Percentiles rank a stretch among this genome's conserved stretches.
Evolutionary conservation across 2,329 filamentous ascomycete species (phyloP).

Genomic region (Aspergillus sp.): DNA sequence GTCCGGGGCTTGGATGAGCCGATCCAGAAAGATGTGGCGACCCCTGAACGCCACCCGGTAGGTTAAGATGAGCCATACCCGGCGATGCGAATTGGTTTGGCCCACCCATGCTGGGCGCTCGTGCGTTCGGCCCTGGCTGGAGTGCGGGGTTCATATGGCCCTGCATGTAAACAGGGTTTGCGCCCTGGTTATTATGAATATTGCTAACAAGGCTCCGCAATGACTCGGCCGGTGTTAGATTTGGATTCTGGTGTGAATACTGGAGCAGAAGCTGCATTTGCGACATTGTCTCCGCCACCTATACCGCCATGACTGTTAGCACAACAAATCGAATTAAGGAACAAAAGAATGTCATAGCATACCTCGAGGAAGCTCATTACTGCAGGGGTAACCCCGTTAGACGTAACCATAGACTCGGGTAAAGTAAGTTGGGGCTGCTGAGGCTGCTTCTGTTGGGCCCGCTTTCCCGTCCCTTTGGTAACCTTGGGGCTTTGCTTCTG

Average conservation of each 20-base stretch:
- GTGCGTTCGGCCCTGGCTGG: slow-evolving; percentile 38
- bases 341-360: slow-evolving; percentile 21
- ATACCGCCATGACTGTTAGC: slow-evolving; percentile 2
- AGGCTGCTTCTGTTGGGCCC: slow-evolving; percentile 50
- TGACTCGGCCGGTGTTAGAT: slow-evolving; percentile 56
- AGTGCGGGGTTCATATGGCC: slow-evolving; percentile 36
- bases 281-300: slow-evolving; percentile 66
- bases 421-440: slow-evolving; percentile 45
- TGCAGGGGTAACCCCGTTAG: slow-evolving; percentile 56
- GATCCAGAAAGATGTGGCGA: slow-evolving; percentile 55
- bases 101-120: slow-evolving; percentile 47
- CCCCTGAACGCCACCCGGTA: slow-evolving; percentile 47
- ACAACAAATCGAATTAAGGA: not conserved
- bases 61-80: slow-evolving; percentile 54
- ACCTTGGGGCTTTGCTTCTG: slow-evolving; percentile 61
- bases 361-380: slow-evolving; percentile 66
- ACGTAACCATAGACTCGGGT: slow-evolving; percentile 44
- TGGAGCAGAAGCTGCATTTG: slow-evolving; percentile 63
- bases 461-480: slow-evolving; percentile 55
- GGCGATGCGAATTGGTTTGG: slow-evolving; percentile 60
- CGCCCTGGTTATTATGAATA: slow-evolving; percentile 39
- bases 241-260: slow-evolving; percentile 54
- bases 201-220: slow-evolving; percentile 53
- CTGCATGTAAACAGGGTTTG: slow-evolving; percentile 28
- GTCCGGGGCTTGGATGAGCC: slow-evolving; percentile 48